A percentile compares a stretch with the other conserved stretches of the same genome.
phyloP scores from a whole-genome alignment of 176 grass and related monocot species.

The Thalia dealbata region DNA sequence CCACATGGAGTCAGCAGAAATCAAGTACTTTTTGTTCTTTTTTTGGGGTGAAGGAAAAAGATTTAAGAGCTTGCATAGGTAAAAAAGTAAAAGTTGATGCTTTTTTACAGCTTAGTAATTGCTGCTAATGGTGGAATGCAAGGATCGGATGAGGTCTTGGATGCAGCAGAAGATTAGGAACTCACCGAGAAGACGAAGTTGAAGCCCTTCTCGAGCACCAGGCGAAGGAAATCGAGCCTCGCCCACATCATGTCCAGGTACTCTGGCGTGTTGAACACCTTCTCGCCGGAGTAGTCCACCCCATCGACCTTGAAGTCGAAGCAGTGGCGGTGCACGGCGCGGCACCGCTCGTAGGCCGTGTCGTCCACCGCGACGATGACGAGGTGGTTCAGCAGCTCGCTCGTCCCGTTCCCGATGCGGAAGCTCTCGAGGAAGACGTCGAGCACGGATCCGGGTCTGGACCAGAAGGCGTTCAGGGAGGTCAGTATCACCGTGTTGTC shows the following conservation, averaged over 20 bases:
- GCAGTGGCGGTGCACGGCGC: constrained; percentile 62
- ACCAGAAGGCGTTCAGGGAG: constrained; percentile 68
- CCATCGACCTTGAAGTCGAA: constrained; percentile 41
- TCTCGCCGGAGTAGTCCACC: constrained; percentile 48
- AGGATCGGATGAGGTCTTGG: neutral
- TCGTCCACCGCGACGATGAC: constrained; percentile 86
- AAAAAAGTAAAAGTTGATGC: neutral
- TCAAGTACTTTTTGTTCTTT: no score
- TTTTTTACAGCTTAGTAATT: neutral
- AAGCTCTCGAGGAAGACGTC: constrained; percentile 98
- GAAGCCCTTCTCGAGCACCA: constrained; percentile 65
- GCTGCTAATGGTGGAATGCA: neutral
- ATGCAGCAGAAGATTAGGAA: neutral
- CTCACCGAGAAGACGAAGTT: constrained; percentile 80
- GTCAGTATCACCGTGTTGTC: constrained; percentile 73
- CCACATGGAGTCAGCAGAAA: no score
- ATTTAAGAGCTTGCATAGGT: neutral
- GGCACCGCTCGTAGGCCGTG: constrained; percentile 58
- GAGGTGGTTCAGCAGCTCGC: constrained; percentile 62
- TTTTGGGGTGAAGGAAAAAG: neutral
- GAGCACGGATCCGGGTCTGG: constrained; percentile 55
- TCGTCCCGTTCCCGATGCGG: constrained; percentile 37
- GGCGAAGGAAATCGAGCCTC: constrained; percentile 51
- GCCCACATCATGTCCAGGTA: constrained; percentile 86
- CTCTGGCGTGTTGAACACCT: constrained; percentile 56